Percentiles rank a stretch among this genome's conserved stretches.
phyloP scores from a whole-genome alignment of 768 basidiomycete species.

The Roridomyces roridus region DNA sequence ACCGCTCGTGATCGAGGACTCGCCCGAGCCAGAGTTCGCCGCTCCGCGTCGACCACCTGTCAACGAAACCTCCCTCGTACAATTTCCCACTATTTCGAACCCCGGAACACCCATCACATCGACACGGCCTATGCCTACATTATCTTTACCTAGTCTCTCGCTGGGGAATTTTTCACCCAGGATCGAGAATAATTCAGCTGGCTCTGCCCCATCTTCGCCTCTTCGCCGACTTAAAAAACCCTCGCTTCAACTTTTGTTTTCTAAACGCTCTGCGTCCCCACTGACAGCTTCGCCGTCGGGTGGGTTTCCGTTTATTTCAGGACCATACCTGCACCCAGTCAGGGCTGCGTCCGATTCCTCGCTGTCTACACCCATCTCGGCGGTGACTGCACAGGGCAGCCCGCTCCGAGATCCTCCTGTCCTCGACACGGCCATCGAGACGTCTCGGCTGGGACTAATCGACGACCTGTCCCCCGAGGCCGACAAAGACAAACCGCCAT shows the following conservation, averaged over 20 bases:
- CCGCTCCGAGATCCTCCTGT: constrained; percentile 57
- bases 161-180: constrained; percentile 13
- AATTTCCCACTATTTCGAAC: constrained; percentile 19
- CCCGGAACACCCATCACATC: constrained; percentile 18
- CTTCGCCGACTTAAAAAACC: constrained; percentile 64
- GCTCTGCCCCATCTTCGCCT: constrained; percentile 39
- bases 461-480: constrained; percentile 35
- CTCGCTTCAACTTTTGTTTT: constrained; percentile 71
- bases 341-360: constrained; percentile 55
- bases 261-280: constrained; percentile 65
- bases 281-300: constrained; percentile 34
- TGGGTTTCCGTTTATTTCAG: constrained; percentile 37
- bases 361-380: constrained; percentile 55
- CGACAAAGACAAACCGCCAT: constrained; percentile 14
- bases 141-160: constrained; percentile 25
- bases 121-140: constrained; percentile 24
- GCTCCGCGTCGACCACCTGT: constrained; percentile 11
- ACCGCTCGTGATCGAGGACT: constrained; percentile 12
- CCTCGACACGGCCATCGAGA: constrained; percentile 66
- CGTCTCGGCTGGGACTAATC: constrained; percentile 52
- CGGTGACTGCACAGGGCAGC: constrained; percentile 63
- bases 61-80: constrained; percentile 10
- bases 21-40: constrained; percentile 8
- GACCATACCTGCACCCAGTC: constrained; percentile 37
- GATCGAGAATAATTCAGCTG: constrained; percentile 25